These are phyloP conservation scores for Panicum hallii DNA, from an alignment of 202 grass and related monocot genomes.

Conservation along the genomic window DNA sequence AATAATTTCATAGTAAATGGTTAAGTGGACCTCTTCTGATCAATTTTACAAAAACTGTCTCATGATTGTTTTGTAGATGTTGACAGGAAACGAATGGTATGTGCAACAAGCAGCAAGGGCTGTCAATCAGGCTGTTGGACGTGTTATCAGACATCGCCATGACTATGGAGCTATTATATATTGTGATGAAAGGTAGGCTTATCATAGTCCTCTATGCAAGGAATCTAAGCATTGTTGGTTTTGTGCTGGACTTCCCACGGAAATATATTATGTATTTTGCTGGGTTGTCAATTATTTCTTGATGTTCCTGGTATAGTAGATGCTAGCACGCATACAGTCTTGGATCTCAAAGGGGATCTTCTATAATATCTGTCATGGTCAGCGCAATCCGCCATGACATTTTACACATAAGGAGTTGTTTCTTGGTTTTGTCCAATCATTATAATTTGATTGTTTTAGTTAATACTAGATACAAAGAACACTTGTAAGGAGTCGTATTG, in stretches of 20 bases:
- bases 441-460: conserved; percentile 1
- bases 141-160: conserved; percentile 90
- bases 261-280: conserved; percentile 1
- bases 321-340: background rate
- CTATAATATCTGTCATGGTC: background rate
- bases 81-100: conserved; percentile 94
- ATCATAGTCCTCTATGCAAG: conserved; percentile 25
- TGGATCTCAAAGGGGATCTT: background rate
- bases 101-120: conserved; percentile 93
- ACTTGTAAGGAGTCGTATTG: background rate
- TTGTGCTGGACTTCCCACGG: conserved; percentile 30
- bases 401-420: background rate
- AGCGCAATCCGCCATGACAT: background rate
- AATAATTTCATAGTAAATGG: conserved; percentile 9
- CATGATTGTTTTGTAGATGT: conserved; percentile 57
- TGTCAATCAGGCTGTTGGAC: conserved; percentile 96
- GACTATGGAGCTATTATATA: conserved; percentile 99
- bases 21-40: conserved; percentile 4
- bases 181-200: conserved; percentile 90
- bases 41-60: conserved; percentile 18
- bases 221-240: conserved; percentile 39
- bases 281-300: conserved; percentile 11
- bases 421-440: background rate
- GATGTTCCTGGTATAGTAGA: background rate
- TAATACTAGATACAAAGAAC: background rate